Evolutionary conservation across 106 monocot genomes (phyloP).

Genomic region (Dendrobium huoshanense): DNA sequence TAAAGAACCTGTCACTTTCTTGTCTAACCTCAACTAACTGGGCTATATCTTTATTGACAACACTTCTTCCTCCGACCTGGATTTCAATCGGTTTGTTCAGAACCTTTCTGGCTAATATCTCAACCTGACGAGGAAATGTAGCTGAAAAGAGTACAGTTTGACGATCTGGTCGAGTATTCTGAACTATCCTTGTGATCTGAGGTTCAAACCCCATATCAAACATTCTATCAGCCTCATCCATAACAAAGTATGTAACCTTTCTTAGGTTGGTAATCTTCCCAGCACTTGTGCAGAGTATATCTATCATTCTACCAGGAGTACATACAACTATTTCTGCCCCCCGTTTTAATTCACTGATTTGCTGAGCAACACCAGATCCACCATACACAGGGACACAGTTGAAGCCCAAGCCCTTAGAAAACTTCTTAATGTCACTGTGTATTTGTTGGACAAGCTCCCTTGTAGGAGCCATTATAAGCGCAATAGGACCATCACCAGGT

Average conservation of each 20-base stretch:
- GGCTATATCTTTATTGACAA: slow-evolving; percentile 87
- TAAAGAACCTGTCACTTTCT: slow-evolving; percentile 76
- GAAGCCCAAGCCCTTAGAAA: slow-evolving; percentile 63
- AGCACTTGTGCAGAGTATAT: slow-evolving; percentile 87
- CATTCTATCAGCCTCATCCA: slow-evolving; percentile 99
- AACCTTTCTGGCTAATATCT: slow-evolving; percentile 79
- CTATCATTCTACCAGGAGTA: slow-evolving; percentile 98
- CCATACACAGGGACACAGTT: slow-evolving; percentile 92
- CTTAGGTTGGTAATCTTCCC: slow-evolving; percentile 94
- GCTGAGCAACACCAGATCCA: slow-evolving; percentile 97
- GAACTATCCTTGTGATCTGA: slow-evolving; percentile 87
- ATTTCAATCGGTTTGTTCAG: slow-evolving; percentile 88
- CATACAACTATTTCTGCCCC: slow-evolving; percentile 98
- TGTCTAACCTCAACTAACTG: slow-evolving; percentile 87
- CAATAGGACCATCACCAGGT: slow-evolving; percentile 93
- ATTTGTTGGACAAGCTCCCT: slow-evolving; percentile 97
- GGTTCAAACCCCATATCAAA: slow-evolving; percentile 99
- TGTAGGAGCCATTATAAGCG: slow-evolving; percentile 93
- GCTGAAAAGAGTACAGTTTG: slow-evolving; percentile 97
- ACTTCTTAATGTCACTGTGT: slow-evolving; percentile 85
- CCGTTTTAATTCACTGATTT: slow-evolving; percentile 92
- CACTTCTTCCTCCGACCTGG: slow-evolving; percentile 95
- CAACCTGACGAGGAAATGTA: slow-evolving; percentile 95
- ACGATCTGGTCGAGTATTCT: slow-evolving; percentile 85
- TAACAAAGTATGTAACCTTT: slow-evolving; percentile 91